Base-by-base conservation (phyloP, 768 basidiomycete genomes). In the Suillus brevipes region DNA sequence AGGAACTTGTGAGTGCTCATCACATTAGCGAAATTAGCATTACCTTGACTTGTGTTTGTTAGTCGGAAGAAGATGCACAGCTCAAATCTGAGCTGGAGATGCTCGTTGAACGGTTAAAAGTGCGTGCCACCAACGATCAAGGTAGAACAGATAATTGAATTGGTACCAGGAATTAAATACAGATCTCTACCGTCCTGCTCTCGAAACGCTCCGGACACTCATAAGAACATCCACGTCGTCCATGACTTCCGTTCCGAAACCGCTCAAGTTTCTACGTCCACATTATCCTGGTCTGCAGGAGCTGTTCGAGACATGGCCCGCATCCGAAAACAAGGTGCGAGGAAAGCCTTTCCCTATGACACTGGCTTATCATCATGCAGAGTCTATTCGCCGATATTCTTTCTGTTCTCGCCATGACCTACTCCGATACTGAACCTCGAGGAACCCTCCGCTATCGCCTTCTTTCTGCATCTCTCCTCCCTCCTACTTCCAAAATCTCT, bases 171-270 rank as follows among this genome's bases (percentile, higher is more conserved):
- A 99, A 88, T 74, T 91, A 65, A 88, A 97, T 73, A 90, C 88
- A 1, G 83, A 85, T 38, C 83, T 99, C 38, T 94, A 98, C 76
- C 83, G 89, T 20, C 90, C 96, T 28, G 95, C 97, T 34, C 84
- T 99, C 16, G 97, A 99, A 80, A 94, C 94, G 4, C 84, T 99
- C 12, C 87, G 97, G 57, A 95, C 92, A 8, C 83, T 99, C 50
- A 99, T 99, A 72, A 85, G 94, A 73, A 98, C 97, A 7, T 95
- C 95, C 13, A 99, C 97, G 4, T 96, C 94, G 18, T 97, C 95
- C 7, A 99, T 99, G 97, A 99, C 97, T 13, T 96, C 95, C 28
- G 97, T 99, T 12, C 97, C 97, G 1, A 99, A 99, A 81, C 97
- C 97, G 36, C 85, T 99, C 64, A 99, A 99, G 80, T 99, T 99